Evolutionary conservation across 768 basidiomycete genomes (phyloP).

Genomic region (Trametes elegans): DNA sequence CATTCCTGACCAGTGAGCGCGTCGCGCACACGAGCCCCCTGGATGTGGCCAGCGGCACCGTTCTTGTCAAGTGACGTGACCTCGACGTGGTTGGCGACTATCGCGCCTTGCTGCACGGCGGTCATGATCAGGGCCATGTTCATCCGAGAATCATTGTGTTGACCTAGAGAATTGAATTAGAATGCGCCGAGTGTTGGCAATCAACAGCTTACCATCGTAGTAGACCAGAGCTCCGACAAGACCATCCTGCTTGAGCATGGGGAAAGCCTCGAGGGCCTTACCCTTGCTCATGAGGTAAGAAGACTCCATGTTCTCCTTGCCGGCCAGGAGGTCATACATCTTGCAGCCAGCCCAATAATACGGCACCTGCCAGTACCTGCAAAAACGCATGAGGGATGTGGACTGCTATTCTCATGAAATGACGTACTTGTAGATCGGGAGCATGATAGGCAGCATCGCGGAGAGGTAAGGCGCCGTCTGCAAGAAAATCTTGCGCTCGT

Average conservation of each 20-base stretch:
- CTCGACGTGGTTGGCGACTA: slow-evolving; percentile 86
- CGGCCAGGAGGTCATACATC: slow-evolving; percentile 93
- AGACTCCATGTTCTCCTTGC: slow-evolving; percentile 94
- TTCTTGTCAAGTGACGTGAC: slow-evolving; percentile 78
- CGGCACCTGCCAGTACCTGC: slow-evolving; percentile 92
- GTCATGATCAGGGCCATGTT: slow-evolving; percentile 94
- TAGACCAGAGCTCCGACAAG: slow-evolving; percentile 95
- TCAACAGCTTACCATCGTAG: slow-evolving; percentile 78
- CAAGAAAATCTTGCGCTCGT: slow-evolving; percentile 90
- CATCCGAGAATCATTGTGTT: slow-evolving; percentile 99
- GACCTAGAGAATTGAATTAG: slow-evolving; percentile 51
- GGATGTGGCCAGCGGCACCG: slow-evolving; percentile 52
- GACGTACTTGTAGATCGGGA: slow-evolving; percentile 86
- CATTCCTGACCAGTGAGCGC: slow-evolving; percentile 80
- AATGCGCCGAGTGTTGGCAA: slow-evolving; percentile 32
- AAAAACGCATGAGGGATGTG: slow-evolving; percentile 5
- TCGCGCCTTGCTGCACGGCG: slow-evolving; percentile 88
- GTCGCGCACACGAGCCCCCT: slow-evolving; percentile 77
- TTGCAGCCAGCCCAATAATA: slow-evolving; percentile 97
- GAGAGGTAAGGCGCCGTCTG: slow-evolving; percentile 95
- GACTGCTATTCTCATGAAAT: too few relatives aligned
- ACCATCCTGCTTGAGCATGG: slow-evolving; percentile 91
- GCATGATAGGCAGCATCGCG: slow-evolving; percentile 93
- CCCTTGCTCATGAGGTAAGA: slow-evolving; percentile 95
- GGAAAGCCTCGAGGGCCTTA: slow-evolving; percentile 91